These are phyloP conservation scores for Aspergillus cristatus DNA, from an alignment of 495 filamentous ascomycete species.

Conservation along the genomic window DNA sequence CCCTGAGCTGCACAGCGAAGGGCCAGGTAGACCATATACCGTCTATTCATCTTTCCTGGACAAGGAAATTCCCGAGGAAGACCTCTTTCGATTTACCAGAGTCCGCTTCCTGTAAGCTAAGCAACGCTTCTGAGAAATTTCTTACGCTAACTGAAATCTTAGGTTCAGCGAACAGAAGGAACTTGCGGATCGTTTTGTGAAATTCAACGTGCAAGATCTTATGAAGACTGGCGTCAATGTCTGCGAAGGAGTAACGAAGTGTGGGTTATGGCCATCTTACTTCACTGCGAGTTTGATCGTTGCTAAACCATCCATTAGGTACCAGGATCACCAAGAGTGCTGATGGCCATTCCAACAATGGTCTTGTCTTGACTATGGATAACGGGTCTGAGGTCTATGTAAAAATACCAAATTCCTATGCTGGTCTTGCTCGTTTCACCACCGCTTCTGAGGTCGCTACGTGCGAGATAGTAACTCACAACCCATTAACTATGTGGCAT, in stretches of 20 bases:
- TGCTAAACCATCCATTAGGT: conserved; percentile 8
- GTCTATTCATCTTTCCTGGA: too few relatives aligned
- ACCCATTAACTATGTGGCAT: conserved; percentile 1
- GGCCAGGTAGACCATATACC: too few relatives aligned
- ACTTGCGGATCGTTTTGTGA: conserved; percentile 26
- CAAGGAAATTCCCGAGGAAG: too few relatives aligned
- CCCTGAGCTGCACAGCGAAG: too few relatives aligned
- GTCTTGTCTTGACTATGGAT: conserved; percentile 26
- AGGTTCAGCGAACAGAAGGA: conserved; percentile 24
- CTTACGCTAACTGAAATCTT: too few relatives aligned
- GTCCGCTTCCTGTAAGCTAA: too few relatives aligned
- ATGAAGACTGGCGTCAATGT: conserved; percentile 21
- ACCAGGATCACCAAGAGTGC: conserved; percentile 22
- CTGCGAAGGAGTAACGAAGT: conserved; percentile 19
- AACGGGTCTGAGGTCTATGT: conserved; percentile 30
- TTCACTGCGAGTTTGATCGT: not conserved
- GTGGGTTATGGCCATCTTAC: conserved; percentile 11
- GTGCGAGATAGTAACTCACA: conserved; percentile 19
- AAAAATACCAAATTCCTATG: conserved; percentile 27
- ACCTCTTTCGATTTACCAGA: too few relatives aligned
- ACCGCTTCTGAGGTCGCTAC: conserved; percentile 29
- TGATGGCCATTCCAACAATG: conserved; percentile 24
- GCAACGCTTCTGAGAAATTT: too few relatives aligned
- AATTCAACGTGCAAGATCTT: conserved; percentile 27
- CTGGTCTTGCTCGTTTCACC: conserved; percentile 17